A percentile compares a stretch with the other conserved stretches of the same genome.
These are phyloP conservation scores for Aureobasidium uvarum DNA, from an alignment of 2,329 filamentous ascomycete species.

Conservation along the genomic window DNA sequence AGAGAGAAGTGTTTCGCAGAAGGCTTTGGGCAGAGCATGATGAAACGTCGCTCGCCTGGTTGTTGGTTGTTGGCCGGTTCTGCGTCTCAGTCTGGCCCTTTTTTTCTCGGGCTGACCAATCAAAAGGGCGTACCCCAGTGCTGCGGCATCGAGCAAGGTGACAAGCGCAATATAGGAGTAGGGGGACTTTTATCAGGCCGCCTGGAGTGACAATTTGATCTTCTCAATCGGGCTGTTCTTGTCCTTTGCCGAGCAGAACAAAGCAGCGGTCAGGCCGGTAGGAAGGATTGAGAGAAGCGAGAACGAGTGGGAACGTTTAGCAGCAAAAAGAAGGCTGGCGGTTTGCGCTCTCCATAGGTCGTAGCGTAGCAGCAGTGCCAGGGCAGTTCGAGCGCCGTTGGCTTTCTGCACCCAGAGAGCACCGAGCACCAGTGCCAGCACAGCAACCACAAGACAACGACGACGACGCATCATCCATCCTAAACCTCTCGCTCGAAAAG, in stretches of 20 bases:
- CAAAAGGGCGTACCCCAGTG: background rate
- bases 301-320: constrained; percentile 7
- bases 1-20: background rate
- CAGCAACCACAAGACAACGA: constrained; percentile 8
- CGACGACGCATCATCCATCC: constrained; percentile 16
- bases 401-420: constrained; percentile 14
- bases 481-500: background rate
- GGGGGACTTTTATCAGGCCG: constrained; percentile 4
- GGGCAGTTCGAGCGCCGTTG: constrained; percentile 9
- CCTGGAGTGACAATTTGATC: constrained; percentile 1
- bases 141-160: background rate
- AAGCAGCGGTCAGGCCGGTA: constrained; percentile 13
- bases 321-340: constrained; percentile 3
- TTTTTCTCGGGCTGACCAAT: constrained; percentile 11
- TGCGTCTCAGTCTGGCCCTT: constrained; percentile 15
- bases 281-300: background rate
- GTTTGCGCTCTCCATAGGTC: constrained; percentile 1
- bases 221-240: background rate
- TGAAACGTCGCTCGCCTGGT: constrained; percentile 12
- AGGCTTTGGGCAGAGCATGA: background rate
- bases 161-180: constrained; percentile 15
- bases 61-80: background rate
- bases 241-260: background rate
- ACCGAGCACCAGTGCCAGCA: constrained; percentile 8
- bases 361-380: background rate